Evolutionary conservation across 2,329 filamentous ascomycete species (phyloP).

Genomic region (Mariannaea sp.): DNA sequence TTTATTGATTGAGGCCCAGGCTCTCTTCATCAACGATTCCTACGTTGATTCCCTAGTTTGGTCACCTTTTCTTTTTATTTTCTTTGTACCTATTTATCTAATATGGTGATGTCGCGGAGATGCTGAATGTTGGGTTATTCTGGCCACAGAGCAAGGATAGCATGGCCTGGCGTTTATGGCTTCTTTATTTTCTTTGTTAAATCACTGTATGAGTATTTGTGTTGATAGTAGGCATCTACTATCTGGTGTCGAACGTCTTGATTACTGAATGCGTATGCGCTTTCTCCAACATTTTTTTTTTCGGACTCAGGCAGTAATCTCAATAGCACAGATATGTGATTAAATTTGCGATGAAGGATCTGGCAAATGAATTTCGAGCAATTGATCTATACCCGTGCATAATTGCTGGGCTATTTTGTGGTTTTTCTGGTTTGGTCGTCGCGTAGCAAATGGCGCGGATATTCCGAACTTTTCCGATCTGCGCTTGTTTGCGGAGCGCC

Average conservation of each 20-base stretch:
- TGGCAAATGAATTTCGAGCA: no score
- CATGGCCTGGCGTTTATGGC: conserved; percentile 31
- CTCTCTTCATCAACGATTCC: conserved; percentile 12
- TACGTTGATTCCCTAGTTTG: conserved; percentile 13
- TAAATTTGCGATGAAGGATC: no score
- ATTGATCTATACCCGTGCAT: no score
- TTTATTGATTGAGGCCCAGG: conserved; percentile 46
- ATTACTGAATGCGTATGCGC: no score
- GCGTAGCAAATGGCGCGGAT: conserved; percentile 27
- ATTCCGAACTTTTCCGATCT: conserved; percentile 36
- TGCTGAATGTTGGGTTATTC: conserved; percentile 25
- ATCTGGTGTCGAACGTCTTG: conserved; percentile 7
- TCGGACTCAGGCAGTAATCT: no score
- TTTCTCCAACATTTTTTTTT: background rate
- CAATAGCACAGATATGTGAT: no score
- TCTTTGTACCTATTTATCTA: conserved; percentile 21
- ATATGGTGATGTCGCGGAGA: conserved; percentile 9
- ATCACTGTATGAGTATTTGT: conserved; percentile 24
- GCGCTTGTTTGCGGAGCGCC: conserved; percentile 30
- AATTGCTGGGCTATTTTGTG: no score
- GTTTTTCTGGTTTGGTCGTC: no score
- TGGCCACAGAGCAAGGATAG: conserved; percentile 18
- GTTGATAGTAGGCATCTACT: conserved; percentile 16
- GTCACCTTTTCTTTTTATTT: conserved; percentile 24
- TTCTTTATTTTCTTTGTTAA: conserved; percentile 8